phyloP scores from a whole-genome alignment of 306 rosid genomes.

The Cucurbita ficifolia region DNA sequence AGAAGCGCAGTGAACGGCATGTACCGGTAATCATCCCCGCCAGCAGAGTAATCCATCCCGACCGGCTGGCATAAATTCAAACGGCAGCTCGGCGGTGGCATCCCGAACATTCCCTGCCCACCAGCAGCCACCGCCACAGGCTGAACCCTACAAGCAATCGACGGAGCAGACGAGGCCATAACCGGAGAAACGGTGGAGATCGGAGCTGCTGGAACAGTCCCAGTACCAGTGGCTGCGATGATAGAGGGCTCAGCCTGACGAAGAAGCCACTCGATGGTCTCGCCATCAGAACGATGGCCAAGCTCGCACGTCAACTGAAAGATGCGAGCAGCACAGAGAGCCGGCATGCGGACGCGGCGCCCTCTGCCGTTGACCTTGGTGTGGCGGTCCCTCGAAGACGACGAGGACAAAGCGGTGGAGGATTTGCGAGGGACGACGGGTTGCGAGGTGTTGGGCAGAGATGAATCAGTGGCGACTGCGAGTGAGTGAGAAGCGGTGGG shows the following conservation, averaged over 20 bases:
- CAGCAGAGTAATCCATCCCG: conserved; percentile 27
- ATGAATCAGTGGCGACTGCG: neutral
- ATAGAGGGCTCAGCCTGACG: conserved; percentile 81
- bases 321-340: conserved; percentile 79
- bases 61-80: conserved; percentile 43
- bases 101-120: conserved; percentile 28
- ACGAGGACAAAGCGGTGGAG: conserved; percentile 15
- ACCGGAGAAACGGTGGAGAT: conserved; percentile 25
- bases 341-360: conserved; percentile 90
- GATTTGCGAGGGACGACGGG: conserved; percentile 13
- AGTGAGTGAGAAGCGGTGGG: conserved; percentile 5
- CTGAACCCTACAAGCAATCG: conserved; percentile 28
- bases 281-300: conserved; percentile 95
- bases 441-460: conserved; percentile 1
- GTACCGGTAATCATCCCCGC: conserved; percentile 27
- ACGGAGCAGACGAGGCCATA: conserved; percentile 14
- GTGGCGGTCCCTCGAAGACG: conserved; percentile 68
- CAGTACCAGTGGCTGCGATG: conserved; percentile 71
- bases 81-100: conserved; percentile 46
- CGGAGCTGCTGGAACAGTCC: conserved; percentile 40
- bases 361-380: conserved; percentile 91
- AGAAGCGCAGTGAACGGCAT: conserved; percentile 85
- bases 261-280: conserved; percentile 92
- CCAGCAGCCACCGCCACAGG: conserved; percentile 9
- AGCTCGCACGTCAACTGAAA: conserved; percentile 90